A percentile compares a stretch with the other conserved stretches of the same genome.
Conservation (phyloP, 106 monocot species). For the Acanthochlamys bracteata region DNA sequence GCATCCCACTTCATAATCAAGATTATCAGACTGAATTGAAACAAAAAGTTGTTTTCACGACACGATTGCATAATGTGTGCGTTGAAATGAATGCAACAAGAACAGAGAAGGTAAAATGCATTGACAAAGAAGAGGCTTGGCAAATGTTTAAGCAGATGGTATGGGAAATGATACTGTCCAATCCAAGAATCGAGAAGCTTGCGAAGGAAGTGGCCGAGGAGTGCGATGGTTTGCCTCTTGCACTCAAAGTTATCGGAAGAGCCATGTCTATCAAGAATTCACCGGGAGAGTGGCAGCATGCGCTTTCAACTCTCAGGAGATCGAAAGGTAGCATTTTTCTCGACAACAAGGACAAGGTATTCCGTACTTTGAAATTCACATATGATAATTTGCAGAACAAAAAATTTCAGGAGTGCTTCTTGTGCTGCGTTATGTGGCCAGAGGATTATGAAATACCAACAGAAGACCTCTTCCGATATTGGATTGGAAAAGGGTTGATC, state of each 20-base stretch:
- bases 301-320: background rate
- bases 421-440: constrained; percentile 7
- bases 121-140: constrained; percentile 5
- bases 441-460: background rate
- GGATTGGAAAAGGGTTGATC: constrained; percentile 15
- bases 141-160: constrained; percentile 3
- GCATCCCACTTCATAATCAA: constrained; percentile 5
- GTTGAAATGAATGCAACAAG: constrained; percentile 1
- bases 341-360: background rate
- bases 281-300: background rate
- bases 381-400: constrained; percentile 13
- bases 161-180: background rate
- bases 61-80: constrained; percentile 1
- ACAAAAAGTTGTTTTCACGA: constrained; percentile 11
- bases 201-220: constrained; percentile 13
- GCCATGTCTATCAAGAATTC: constrained; percentile 9
- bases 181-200: background rate
- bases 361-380: constrained; percentile 8
- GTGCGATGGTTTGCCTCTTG: constrained; percentile 21
- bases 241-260: constrained; percentile 5
- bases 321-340: background rate
- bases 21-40: background rate
- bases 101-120: background rate
- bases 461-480: constrained; percentile 2
- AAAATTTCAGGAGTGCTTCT: background rate